phyloP scores from a whole-genome alignment of 2,329 filamentous ascomycete species.

The Pseudogymnoascus sp. region DNA sequence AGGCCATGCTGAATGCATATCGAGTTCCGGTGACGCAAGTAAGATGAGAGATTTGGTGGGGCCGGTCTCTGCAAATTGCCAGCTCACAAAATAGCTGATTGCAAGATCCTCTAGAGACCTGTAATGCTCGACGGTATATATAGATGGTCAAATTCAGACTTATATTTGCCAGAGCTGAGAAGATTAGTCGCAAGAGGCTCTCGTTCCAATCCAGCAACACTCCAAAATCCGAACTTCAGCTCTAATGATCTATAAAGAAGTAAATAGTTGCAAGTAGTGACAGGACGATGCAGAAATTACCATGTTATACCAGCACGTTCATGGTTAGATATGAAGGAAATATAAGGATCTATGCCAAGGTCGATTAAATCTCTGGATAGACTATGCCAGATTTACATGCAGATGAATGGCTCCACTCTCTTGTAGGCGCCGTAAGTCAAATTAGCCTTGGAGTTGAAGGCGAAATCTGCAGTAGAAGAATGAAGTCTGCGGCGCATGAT shows the following conservation, averaged over 20 bases:
- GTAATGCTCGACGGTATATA: not conserved
- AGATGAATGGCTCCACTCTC: slow-evolving; percentile 12
- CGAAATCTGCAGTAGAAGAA: slow-evolving; percentile 10
- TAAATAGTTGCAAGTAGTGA: slow-evolving; percentile 13
- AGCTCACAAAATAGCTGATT: not conserved
- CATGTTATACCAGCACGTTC: slow-evolving; percentile 13
- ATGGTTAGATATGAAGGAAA: slow-evolving; percentile 15
- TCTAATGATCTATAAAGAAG: slow-evolving; percentile 16
- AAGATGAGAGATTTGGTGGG: slow-evolving; percentile 6
- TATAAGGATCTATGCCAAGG: slow-evolving; percentile 21
- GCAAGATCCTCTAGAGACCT: not conserved
- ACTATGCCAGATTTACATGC: slow-evolving; percentile 22
- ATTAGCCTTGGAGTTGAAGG: slow-evolving; percentile 18
- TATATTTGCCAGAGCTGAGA: not conserved
- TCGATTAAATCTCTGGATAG: slow-evolving; percentile 17
- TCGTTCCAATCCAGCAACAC: slow-evolving; percentile 12
- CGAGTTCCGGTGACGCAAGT: slow-evolving; percentile 9
- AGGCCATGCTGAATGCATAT: slow-evolving; percentile 22
- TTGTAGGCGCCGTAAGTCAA: slow-evolving; percentile 16
- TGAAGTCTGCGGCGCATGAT: not conserved
- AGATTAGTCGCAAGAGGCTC: slow-evolving; percentile 10
- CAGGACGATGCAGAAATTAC: slow-evolving; percentile 17
- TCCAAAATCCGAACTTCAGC: slow-evolving; percentile 19
- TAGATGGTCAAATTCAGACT: not conserved
- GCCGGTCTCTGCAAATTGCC: not conserved